Evolutionary conservation across 257 asterid genomes (phyloP), one percentile per base, ranked within the genome.

Genomic region (Petunia secreta): DNA sequence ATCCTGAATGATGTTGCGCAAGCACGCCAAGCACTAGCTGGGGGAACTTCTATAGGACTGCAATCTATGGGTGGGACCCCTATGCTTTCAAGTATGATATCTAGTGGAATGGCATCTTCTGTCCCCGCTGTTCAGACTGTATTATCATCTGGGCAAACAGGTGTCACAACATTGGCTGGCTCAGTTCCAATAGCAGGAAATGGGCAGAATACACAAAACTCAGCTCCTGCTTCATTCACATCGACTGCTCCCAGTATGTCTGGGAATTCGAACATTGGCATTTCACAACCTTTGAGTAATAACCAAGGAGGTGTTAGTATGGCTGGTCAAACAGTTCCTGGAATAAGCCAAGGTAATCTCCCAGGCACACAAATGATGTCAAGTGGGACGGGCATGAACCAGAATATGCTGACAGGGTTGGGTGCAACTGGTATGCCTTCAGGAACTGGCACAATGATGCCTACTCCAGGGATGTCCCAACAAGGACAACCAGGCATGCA

Each of bases 1-100:
- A 92, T 96, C 65, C 84, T 96, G 86, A 96, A 96, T 73, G 95
- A 89, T 82, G 94, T 91, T 76, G 98, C 97, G 75, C 98, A 91
- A 86, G 95, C 95, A 75, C 90, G 96, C 79, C 98, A 90, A 80
- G 97, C 89, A 74, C 88, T 94, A 55, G 91, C 93, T 40, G 94
- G 90, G 65, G 94, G 92, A 81, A 86, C 97, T 73, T 91, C 97
- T 79, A 90, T 90, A 15, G 97, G 97, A 48, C 85, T 85, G 50
- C 86, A 76, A 25, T 89, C 95, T 64, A 91, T 89, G 89, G 94
- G 94, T 41, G 96, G 91, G 57, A 81, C 98, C 38, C 96, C 97
- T 66, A 92, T 95, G 84, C 93, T 93, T 60, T 91, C 99, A 60
- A 95, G 89, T 85, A 88, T 93, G 93, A 91, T 92, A 85, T 92